Base-by-base conservation (phyloP, 164 flowering plant genomes). In the Paratinospora sagittata region DNA sequence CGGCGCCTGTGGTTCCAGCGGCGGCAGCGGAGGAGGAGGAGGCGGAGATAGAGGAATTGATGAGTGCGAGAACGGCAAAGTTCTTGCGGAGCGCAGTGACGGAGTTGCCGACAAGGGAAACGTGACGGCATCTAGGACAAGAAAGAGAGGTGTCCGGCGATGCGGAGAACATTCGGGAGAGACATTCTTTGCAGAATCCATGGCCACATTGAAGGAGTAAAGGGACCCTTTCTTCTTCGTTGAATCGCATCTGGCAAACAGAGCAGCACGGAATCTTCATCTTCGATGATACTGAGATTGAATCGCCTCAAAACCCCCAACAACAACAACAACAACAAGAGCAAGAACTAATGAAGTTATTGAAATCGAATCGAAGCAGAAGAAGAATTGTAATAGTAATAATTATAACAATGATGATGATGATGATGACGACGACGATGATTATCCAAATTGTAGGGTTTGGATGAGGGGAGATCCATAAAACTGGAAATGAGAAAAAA, bases 141-240 rank as follows among this genome's bases (percentile, higher is more conserved):
- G 92, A 70, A 24, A 93, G 87, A 13, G 89, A 72, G 7, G 86
- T 81, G 66, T 93, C 97, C 1, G 83, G 47, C 0, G 96, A 85
- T 3, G 96, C 81, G 0, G 95, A 68, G 84, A 93, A 91, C 91
- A 96, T 84, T 26, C 75, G 72, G 1, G 96, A 90, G 17, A 92
- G 79, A 68, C 99, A 96, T 21, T 92, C 95, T 64, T 74, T 85
- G 81, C 99, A 96, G 85, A 90, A 96, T n/a, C 97, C 97, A 57
- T 96, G 99, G 37, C 99, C 99, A 83, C 99, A 96, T 82, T 96
- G 95, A 70, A 96, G 98, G 67, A 96, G 79, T 6, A 96, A 76
- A 0, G 99, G 99, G 1, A 86, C 89, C 52, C 99, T 74, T 66
- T 87, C 93, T 0, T 84, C 93, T 76, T 96, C 99, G 88, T 93